Evolutionary conservation across 2,329 filamentous ascomycete species (phyloP), one percentile per base, ranked within the genome.

Genomic region (Curvularia sp.): DNA sequence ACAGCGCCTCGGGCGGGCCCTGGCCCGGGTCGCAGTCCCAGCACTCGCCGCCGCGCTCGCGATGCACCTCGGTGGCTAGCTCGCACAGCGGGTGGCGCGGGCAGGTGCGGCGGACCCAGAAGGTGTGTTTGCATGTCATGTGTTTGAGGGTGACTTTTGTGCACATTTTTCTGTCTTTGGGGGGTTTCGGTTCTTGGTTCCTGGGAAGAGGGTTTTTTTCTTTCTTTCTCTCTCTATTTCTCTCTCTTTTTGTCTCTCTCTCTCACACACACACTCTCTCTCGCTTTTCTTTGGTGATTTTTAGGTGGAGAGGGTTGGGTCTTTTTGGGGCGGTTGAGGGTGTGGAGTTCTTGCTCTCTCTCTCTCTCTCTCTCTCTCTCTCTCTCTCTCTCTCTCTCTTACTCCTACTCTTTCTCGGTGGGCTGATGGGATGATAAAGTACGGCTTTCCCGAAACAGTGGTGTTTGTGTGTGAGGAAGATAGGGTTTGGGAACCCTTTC

Each of bases 21-120:
- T 70, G 67, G 3, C 60, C 66, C 6, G 64, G 63, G 53, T 67
- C 66, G 6, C 66, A 70, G 1, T 65, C 67, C 67, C 66, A 69
- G 21, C 66, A 69, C 21, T 68, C 65, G 10, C 67, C 67, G 13
- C 67, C 67, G 34, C 55, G 61, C 36, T 62, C 57, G 3, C 67
- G 65, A 6, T 63, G 23, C 2, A 69, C 59, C 28, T 68, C 58
- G 9, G 67, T 68, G 5, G 60, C 51, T 1, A 66, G 39, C 1
- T 48, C 51, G 32, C 67, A 69, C 3, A 47, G 18, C 10, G 62
- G 54, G 21, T 65, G 59, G 2, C 65, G 65, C 27, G 62, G 55
- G 32, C 67, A 69, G 18, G 53, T 54, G 27, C 67, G 65, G 38
- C 49, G 64, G 21, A 69, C 56, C 64, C 64, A 68, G 49, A 62